Conservation (phyloP, 352 stramenopile genomes). For the Pythium folliculosum region DNA sequence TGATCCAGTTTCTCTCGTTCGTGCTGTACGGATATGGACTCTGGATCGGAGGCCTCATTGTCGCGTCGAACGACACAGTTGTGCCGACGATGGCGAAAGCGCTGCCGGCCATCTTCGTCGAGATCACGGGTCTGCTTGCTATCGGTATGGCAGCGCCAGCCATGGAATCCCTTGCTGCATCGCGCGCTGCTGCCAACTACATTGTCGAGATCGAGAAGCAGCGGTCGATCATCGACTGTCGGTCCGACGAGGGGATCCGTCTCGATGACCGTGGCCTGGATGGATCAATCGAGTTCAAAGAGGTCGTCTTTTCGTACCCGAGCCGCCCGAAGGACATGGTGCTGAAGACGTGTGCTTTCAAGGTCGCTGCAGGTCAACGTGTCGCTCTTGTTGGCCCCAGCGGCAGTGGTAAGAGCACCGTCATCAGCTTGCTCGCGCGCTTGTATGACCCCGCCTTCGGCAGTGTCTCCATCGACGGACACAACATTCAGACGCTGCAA, state of each 20-base stretch:
- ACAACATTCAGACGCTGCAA: conserved; percentile 54
- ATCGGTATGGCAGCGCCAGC: conserved; percentile 27
- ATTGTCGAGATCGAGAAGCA: conserved; percentile 32
- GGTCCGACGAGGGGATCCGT: conserved; percentile 7
- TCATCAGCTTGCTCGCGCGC: conserved; percentile 85
- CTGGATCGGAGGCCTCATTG: conserved; percentile 27
- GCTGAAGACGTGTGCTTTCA: conserved; percentile 30
- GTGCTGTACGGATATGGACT: conserved; percentile 30
- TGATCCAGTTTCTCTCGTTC: conserved; percentile 34
- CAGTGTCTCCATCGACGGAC: conserved; percentile 27
- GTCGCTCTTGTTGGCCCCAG: conserved; percentile 42
- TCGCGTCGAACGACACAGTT: conserved; percentile 22
- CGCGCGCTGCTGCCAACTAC: conserved; percentile 23
- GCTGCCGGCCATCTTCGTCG: conserved; percentile 27
- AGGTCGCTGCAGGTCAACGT: conserved; percentile 38
- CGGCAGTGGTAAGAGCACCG: conserved; percentile 85
- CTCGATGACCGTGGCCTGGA: conserved; percentile 17
- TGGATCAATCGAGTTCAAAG: conserved; percentile 24
- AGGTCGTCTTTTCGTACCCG: conserved; percentile 57
- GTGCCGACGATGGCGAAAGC: conserved; percentile 28
- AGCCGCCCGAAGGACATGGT: conserved; percentile 42
- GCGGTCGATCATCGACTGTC: conserved; percentile 27
- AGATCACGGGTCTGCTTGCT: conserved; percentile 26
- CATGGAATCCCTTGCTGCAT: conserved; percentile 27
- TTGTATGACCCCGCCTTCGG: conserved; percentile 83